Conservation (phyloP, 768 basidiomycete genomes). For the Mycena epipterygia region DNA sequence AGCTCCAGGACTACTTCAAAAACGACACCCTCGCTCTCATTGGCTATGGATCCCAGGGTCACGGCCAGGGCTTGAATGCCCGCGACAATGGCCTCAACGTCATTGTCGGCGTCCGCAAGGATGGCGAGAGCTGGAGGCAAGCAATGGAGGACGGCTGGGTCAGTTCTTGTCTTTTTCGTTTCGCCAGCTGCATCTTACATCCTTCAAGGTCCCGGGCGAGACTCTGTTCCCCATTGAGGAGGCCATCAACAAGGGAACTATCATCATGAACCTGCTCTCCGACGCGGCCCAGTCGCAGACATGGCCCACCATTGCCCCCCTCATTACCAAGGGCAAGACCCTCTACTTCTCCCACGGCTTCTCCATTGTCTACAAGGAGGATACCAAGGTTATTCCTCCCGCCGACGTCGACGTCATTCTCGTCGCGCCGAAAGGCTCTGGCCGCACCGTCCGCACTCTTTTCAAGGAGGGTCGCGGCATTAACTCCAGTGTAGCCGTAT, state of each 20-base stretch:
- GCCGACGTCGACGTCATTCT: constrained; percentile 98
- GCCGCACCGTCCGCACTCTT: constrained; percentile 98
- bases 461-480: constrained; percentile 99
- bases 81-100: constrained; percentile 99
- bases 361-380: constrained; percentile 98
- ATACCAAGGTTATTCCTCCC: constrained; percentile 94
- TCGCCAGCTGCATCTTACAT: constrained; percentile 8
- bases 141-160: constrained; percentile 98
- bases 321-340: constrained; percentile 99
- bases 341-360: constrained; percentile 99
- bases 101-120: constrained; percentile 97
- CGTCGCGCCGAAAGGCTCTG: constrained; percentile 99
- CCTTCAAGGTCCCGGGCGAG: constrained; percentile 87
- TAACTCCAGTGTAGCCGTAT: constrained; percentile 95
- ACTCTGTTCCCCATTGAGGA: constrained; percentile 99
- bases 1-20: constrained; percentile 99
- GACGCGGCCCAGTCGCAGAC: constrained; percentile 99
- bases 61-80: constrained; percentile 98
- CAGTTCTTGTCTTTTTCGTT: constrained; percentile 40
- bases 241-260: constrained; percentile 94
- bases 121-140: constrained; percentile 96
- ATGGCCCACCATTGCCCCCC: constrained; percentile 89
- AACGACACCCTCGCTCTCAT: constrained; percentile 99
- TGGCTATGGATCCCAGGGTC: constrained; percentile 98
- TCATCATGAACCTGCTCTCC: constrained; percentile 99